A percentile compares a stretch with the other conserved stretches of the same genome.
Conservation (phyloP, 768 basidiomycete genomes). For the Naganishia randhawae region DNA sequence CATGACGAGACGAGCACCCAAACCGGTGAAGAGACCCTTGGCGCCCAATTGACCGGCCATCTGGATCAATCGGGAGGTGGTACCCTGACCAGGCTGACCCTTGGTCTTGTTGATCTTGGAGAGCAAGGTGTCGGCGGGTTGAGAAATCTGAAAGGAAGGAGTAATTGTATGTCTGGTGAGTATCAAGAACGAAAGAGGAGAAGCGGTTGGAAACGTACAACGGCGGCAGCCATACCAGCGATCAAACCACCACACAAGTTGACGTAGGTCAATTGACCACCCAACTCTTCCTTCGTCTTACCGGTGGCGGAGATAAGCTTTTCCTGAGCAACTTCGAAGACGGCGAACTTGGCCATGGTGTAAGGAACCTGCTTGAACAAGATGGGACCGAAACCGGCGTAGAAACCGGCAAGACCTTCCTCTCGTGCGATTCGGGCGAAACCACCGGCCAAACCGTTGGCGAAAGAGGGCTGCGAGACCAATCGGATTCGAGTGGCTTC, state of each 20-base stretch:
- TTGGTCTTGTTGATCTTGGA: conserved; percentile 81
- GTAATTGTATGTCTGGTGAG: conserved; percentile 49
- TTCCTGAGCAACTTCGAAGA: conserved; percentile 82
- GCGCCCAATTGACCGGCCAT: conserved; percentile 53
- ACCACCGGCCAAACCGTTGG: conserved; percentile 51
- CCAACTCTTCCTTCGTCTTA: conserved; percentile 73
- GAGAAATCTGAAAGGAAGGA: conserved; percentile 61
- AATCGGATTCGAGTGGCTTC: conserved; percentile 59
- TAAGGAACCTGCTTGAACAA: conserved; percentile 76
- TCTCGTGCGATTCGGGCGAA: conserved; percentile 52
- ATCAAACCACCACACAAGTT: conserved; percentile 89
- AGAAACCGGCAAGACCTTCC: conserved; percentile 53
- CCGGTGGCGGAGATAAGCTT: conserved; percentile 75
- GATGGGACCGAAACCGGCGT: conserved; percentile 55
- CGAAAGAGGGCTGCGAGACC: conserved; percentile 54
- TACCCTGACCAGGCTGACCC: conserved; percentile 52
- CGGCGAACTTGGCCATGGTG: conserved; percentile 99
- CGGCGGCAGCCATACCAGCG: conserved; percentile 89
- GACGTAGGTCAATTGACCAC: conserved; percentile 56
- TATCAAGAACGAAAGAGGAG: neutral
- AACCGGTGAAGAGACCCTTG: conserved; percentile 53
- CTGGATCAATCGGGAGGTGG: conserved; percentile 49
- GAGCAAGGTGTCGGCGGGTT: conserved; percentile 89
- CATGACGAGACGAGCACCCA: conserved; percentile 53
- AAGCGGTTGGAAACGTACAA: conserved; percentile 29